Percentiles rank a stretch among this genome's conserved stretches.
These are phyloP conservation scores for Coemansia sp. DNA, from an alignment of 192 early-diverging fungal species.

Conservation along the genomic window DNA sequence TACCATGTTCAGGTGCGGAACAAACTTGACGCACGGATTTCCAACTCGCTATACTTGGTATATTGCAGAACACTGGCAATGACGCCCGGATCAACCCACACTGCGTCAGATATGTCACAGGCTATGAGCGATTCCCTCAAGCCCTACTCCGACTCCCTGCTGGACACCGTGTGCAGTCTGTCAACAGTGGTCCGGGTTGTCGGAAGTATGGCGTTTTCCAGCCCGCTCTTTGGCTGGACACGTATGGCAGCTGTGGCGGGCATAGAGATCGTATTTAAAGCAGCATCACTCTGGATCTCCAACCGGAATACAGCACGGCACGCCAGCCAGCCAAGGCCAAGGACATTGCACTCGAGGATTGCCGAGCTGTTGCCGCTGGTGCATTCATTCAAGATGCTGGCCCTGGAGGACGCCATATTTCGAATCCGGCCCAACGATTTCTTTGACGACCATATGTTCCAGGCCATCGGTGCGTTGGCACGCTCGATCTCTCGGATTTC, in stretches of 20 bases:
- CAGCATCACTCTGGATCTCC: constrained; percentile 10
- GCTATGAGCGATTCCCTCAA: not conserved
- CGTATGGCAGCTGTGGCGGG: not conserved
- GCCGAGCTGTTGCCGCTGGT: constrained; percentile 12
- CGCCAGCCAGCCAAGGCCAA: not conserved
- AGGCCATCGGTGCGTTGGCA: not conserved
- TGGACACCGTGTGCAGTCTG: not conserved
- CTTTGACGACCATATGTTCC: constrained; percentile 7
- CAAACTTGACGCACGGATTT: not conserved
- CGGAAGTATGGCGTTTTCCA: constrained; percentile 9
- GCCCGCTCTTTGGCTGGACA: constrained; percentile 15
- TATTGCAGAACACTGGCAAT: constrained; percentile 7
- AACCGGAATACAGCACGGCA: not conserved
- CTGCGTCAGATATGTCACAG: not conserved
- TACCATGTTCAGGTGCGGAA: not conserved
- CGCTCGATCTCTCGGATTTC: constrained; percentile 4
- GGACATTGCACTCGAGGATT: constrained; percentile 14
- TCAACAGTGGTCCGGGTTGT: constrained; percentile 1
- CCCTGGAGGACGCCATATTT: constrained; percentile 13
- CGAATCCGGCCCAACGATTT: constrained; percentile 3
- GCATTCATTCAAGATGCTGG: constrained; percentile 17
- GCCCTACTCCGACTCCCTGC: constrained; percentile 6
- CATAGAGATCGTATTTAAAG: not conserved
- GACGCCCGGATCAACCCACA: constrained; percentile 3
- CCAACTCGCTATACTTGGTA: constrained; percentile 4